phyloP scores from a whole-genome alignment of 306 rosid genomes.

The Rosa chinensis region DNA sequence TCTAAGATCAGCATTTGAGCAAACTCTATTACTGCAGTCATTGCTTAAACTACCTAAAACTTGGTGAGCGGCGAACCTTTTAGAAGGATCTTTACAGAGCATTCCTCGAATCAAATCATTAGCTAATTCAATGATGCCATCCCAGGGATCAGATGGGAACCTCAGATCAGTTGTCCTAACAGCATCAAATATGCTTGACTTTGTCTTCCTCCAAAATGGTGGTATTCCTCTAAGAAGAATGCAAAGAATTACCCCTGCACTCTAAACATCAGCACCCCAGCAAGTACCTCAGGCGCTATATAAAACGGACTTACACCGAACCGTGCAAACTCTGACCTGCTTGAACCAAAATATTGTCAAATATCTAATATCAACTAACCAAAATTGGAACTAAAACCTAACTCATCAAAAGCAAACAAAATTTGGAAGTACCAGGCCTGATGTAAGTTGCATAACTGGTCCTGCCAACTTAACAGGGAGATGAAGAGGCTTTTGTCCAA shows the following conservation, averaged over 20 bases:
- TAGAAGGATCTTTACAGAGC: constrained; percentile 67
- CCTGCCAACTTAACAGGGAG: constrained; percentile 82
- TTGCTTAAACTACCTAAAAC: constrained; percentile 56
- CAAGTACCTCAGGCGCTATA: constrained; percentile 83
- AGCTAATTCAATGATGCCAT: constrained; percentile 58
- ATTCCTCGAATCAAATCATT: constrained; percentile 65
- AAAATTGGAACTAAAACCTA: constrained; percentile 9
- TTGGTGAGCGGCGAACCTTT: constrained; percentile 68
- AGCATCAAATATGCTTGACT: constrained; percentile 76
- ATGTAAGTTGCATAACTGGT: constrained; percentile 68
- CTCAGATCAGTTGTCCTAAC: constrained; percentile 66
- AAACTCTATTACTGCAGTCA: not conserved
- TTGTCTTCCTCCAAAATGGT: constrained; percentile 90
- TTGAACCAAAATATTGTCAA: constrained; percentile 38
- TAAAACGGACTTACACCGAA: constrained; percentile 90
- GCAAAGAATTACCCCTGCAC: constrained; percentile 80
- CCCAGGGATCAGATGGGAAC: constrained; percentile 71
- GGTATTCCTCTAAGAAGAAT: constrained; percentile 79
- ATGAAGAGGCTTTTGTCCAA: constrained; percentile 62
- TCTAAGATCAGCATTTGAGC: not conserved
- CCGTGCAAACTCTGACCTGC: constrained; percentile 82
- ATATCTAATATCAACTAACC: constrained; percentile 11
- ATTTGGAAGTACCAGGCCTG: constrained; percentile 60
- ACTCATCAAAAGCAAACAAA: constrained; percentile 24
- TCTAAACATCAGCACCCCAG: constrained; percentile 85